phyloP scores from a whole-genome alignment of 2,329 filamentous ascomycete genomes.

The Nemania abortiva region DNA sequence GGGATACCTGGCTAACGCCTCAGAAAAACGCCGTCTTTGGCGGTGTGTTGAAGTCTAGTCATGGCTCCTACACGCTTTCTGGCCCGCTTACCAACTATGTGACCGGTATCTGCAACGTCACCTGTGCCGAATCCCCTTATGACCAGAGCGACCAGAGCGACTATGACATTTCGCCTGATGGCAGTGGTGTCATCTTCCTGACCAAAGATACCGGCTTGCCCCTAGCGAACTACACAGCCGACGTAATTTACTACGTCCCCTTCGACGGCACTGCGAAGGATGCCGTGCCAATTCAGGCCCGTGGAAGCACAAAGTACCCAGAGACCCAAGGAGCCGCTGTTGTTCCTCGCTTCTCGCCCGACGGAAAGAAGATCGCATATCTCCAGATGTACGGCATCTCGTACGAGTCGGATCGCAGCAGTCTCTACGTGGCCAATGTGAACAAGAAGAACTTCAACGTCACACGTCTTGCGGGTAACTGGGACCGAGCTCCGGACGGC shows the following conservation, averaged over 20 bases:
- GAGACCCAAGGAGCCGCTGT: constrained; percentile 53
- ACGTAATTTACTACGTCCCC: constrained; percentile 53
- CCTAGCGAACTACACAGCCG: constrained; percentile 64
- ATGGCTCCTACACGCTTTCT: constrained; percentile 48
- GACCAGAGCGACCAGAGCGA: constrained; percentile 67
- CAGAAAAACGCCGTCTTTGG: constrained; percentile 71
- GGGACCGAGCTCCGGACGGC: constrained; percentile 50
- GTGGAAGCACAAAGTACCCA: constrained; percentile 48
- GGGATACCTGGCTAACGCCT: constrained; percentile 68
- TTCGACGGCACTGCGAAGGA: constrained; percentile 50
- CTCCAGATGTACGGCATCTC: constrained; percentile 70
- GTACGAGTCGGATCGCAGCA: constrained; percentile 64
- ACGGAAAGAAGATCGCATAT: constrained; percentile 69
- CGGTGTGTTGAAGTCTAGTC: constrained; percentile 58
- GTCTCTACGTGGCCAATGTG: constrained; percentile 54
- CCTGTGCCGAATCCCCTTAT: constrained; percentile 59
- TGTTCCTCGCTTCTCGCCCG: constrained; percentile 64
- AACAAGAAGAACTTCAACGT: constrained; percentile 63
- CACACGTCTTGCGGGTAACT: constrained; percentile 49
- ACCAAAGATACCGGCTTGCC: constrained; percentile 67
- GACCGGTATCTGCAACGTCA: constrained; percentile 52
- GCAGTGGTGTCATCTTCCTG: constrained; percentile 63
- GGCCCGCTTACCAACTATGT: constrained; percentile 53
- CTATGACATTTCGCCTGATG: constrained; percentile 67
- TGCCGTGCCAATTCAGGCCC: constrained; percentile 52